Conservation (phyloP, 1,139 yeast species). For the Petasospora fabianii region DNA sequence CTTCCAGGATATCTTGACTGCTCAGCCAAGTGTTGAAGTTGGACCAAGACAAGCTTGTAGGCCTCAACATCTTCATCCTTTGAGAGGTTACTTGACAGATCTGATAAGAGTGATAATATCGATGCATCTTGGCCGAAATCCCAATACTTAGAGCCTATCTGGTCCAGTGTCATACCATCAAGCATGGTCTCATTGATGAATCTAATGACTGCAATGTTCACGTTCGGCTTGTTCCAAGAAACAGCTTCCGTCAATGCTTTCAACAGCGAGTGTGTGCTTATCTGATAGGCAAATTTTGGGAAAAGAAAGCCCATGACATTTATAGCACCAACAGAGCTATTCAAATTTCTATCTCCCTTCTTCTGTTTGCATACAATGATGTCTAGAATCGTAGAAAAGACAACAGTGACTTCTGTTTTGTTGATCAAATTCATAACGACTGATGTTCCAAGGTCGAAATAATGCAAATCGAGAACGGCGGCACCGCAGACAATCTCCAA, state of each 20-base stretch:
- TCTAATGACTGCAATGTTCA: slow-evolving; percentile 36
- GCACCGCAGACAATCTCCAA: slow-evolving; percentile 51
- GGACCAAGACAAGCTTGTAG: slow-evolving; percentile 37
- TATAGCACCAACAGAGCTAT: slow-evolving; percentile 50
- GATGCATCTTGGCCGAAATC: slow-evolving; percentile 29
- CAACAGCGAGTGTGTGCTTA: slow-evolving; percentile 26
- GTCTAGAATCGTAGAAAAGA: slow-evolving; percentile 36
- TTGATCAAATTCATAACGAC: slow-evolving; percentile 35
- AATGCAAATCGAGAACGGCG: slow-evolving; percentile 34
- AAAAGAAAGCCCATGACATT: slow-evolving; percentile 19
- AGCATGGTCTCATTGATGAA: slow-evolving; percentile 37
- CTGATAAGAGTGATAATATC: slow-evolving; percentile 14
- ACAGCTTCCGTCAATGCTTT: slow-evolving; percentile 29
- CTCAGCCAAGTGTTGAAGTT: slow-evolving; percentile 36
- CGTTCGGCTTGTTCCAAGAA: slow-evolving; percentile 31
- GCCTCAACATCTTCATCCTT: slow-evolving; percentile 35
- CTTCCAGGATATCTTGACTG: slow-evolving; percentile 43
- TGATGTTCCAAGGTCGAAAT: slow-evolving; percentile 40
- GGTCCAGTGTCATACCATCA: slow-evolving; percentile 23
- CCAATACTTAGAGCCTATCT: slow-evolving; percentile 35
- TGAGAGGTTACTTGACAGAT: slow-evolving; percentile 18
- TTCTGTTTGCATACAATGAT: slow-evolving; percentile 33
- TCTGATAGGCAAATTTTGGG: slow-evolving; percentile 21
- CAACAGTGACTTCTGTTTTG: slow-evolving; percentile 34
- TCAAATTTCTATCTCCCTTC: slow-evolving; percentile 30